Base-by-base conservation (phyloP, 176 grass and related monocot genomes). In the Bromus sterilis region DNA sequence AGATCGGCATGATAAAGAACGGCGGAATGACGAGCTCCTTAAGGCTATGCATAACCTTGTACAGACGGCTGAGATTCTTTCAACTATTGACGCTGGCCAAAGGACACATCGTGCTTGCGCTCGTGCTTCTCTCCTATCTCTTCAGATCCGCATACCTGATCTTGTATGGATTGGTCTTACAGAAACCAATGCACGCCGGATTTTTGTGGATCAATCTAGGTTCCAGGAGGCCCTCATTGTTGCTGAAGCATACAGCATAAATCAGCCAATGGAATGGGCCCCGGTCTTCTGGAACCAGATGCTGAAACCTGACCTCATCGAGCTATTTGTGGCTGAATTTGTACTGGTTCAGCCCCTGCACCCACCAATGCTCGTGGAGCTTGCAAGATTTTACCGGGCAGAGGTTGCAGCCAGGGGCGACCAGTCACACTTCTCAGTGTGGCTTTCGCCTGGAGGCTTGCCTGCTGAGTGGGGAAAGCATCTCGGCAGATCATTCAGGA, bases 141-240 rank as follows among this genome's bases (percentile, higher is more conserved):
- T 98, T 39, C 95, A 98, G 84, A 95, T 94, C 12, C 86, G 92
- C 18, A 98, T 98, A 76, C 95, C 95, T 16, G 95, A 98, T 69
- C 80, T 93, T 78, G 78, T 80, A 29, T 98, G 95, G 92, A 92
- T 98, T 71, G 83, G 89, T 68, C 92, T 98, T 66, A 84, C 88
- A 34, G 95, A 98, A 74, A 93, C 90, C 34, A 91, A 92, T 25
- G 92, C 95, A 10, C 92, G 92, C 0, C 65, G 86, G 12, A 84
- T 91, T 58, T 89, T 98, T 26, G 88, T 91, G 12, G 92, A 98
- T 31, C 95, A 98, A 88, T 94, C 90, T 62, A 88, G 95, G 68
- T 98, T 98, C 71, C 92, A 98, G 65, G 95, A 98, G 72, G 95
- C 95, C 66, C 88, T 98, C 18, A 90, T 98, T 83, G 92, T 94